Evolutionary conservation across 2,329 filamentous ascomycete genomes (phyloP), one percentile per base, ranked within the genome.

Genomic region (Tympanopsis confertula): DNA sequence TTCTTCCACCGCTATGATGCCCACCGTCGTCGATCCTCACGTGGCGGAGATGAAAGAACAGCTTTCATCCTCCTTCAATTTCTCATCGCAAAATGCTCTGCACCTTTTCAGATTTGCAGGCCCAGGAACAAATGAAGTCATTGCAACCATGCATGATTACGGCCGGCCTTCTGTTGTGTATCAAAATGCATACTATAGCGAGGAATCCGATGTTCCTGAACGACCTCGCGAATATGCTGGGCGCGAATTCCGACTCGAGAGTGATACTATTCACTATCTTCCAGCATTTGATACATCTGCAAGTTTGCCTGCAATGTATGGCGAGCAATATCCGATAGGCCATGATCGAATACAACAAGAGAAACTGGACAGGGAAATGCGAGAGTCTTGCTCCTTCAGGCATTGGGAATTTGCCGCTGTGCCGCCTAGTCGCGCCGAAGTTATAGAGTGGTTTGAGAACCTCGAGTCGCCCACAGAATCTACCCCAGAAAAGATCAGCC

Each of bases 211-310:
- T 57, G 82, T 95, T 0, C 87, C 88, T 12, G 70, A 80, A 28
- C 73, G 81, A 38, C 59, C 70, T 20, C 71, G 86, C 38, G 86
- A 94, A 56, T 96, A 94, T 59, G 89, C 84, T 5, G 89, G 89
- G 3, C 78, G 78, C 47, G 84, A 93, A 48, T 95, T 93, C 53
- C 81, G 76, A 41, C 62, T 95, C 5, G 72, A 78, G 49, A 82
- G 87, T 42, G 77, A 71, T 38, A 84, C 82, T 1, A 53, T 93
- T 5, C 85, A 84, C 0, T 94, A 78, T 56, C 71, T 96, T 2
- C 84, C 87, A 1, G 64, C 74, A 0, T 96, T 96, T 46, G 78
- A 93, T 50, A 59, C 74, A 2, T 70, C 63, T 4, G 78, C 74
- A 5, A 63, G 60, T 19, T 75, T 72, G 3, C 55, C 62, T 12